phyloP scores from a whole-genome alignment of 495 filamentous ascomycete genomes.

The Penicillium roqueforti region DNA sequence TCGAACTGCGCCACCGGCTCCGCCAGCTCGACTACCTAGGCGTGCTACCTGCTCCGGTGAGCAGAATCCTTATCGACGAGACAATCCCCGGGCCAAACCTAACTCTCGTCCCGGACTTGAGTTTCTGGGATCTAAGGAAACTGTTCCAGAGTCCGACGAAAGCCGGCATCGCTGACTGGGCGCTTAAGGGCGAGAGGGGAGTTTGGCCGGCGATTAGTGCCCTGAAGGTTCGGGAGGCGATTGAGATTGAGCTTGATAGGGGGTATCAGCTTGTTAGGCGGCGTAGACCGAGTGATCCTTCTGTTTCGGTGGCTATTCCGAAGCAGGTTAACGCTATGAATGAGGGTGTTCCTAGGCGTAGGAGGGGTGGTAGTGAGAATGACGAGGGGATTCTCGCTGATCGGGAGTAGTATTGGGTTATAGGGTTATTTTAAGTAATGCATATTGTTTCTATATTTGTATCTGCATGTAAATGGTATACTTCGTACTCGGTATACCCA shows the following conservation, averaged over 20 bases:
- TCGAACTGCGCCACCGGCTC: slow-evolving; percentile 79
- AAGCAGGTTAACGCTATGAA: slow-evolving; percentile 23
- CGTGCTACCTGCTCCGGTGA: slow-evolving; percentile 62
- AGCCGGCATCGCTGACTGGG: slow-evolving; percentile 78
- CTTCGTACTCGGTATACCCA: too few species aligned
- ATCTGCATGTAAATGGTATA: neutral
- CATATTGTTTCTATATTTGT: neutral
- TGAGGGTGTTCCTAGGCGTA: slow-evolving; percentile 27
- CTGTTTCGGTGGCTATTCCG: slow-evolving; percentile 8
- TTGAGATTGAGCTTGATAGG: slow-evolving; percentile 82
- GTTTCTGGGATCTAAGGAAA: slow-evolving; percentile 62
- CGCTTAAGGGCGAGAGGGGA: slow-evolving; percentile 73
- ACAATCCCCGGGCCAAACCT: slow-evolving; percentile 74
- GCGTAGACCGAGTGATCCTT: slow-evolving; percentile 41
- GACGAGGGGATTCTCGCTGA: slow-evolving; percentile 28
- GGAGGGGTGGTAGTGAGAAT: slow-evolving; percentile 25
- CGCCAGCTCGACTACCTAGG: slow-evolving; percentile 75
- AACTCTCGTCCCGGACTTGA: slow-evolving; percentile 79
- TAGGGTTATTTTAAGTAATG: neutral
- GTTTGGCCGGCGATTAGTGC: slow-evolving; percentile 91
- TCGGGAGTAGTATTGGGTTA: slow-evolving; percentile 15
- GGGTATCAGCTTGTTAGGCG: slow-evolving; percentile 76
- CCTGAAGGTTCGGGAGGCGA: slow-evolving; percentile 74
- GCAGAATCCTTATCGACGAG: slow-evolving; percentile 83
- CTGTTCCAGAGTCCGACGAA: slow-evolving; percentile 77